Conservation (phyloP, 2,329 filamentous ascomycete genomes). For the Colletotrichum acutatum region DNA sequence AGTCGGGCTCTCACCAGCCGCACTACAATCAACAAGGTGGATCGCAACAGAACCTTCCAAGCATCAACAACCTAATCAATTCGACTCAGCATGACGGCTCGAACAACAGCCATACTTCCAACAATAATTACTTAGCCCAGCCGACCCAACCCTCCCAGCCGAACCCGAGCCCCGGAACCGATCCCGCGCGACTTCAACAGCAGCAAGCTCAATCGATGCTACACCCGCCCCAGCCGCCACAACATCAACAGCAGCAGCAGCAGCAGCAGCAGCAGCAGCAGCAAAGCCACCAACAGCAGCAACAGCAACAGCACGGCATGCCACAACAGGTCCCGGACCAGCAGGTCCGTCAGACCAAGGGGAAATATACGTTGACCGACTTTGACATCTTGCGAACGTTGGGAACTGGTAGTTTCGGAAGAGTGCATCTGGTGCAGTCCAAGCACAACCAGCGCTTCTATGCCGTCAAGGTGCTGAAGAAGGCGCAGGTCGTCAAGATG, state of each 20-base stretch:
- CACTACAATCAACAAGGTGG: slow-evolving; percentile 50
- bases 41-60: slow-evolving; percentile 75
- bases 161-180: slow-evolving; percentile 51
- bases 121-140: slow-evolving; percentile 37
- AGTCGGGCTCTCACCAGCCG: slow-evolving; percentile 44
- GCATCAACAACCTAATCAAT: slow-evolving; percentile 87
- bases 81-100: slow-evolving; percentile 60
- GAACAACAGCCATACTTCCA: slow-evolving; percentile 28
- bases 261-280: slow-evolving; percentile 38
- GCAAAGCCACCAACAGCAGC: slow-evolving; percentile 38
- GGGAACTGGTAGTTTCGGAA: slow-evolving; percentile 95
- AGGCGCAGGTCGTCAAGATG: slow-evolving; percentile 99
- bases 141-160: slow-evolving; percentile 40
- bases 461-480: slow-evolving; percentile 98
- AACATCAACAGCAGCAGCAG: slow-evolving; percentile 25
- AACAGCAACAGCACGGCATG: slow-evolving; percentile 43
- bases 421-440: slow-evolving; percentile 96
- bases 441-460: slow-evolving; percentile 99
- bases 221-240: slow-evolving; percentile 37
- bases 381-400: slow-evolving; percentile 92
- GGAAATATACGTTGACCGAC: slow-evolving; percentile 94
- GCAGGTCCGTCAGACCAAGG: slow-evolving; percentile 79
- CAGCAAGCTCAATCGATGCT: slow-evolving; percentile 48
- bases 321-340: slow-evolving; percentile 48
- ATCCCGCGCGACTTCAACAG: slow-evolving; percentile 50